Conservation (phyloP, 192 early-diverging fungal species). For the Coemansia sp. region DNA sequence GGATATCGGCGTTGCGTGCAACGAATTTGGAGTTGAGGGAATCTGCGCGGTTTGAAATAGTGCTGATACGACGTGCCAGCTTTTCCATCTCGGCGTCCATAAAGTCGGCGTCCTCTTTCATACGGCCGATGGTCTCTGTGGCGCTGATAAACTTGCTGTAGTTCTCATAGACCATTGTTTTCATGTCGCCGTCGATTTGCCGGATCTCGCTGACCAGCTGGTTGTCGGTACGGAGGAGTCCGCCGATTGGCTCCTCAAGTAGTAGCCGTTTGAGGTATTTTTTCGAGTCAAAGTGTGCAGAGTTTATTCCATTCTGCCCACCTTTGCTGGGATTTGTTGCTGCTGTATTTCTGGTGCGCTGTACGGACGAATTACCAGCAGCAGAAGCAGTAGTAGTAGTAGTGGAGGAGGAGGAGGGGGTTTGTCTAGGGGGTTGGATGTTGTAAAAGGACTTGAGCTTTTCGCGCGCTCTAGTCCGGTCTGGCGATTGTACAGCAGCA, state of each 20-base stretch:
- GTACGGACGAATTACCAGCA: slow-evolving; percentile 5
- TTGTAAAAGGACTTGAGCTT: slow-evolving; percentile 58
- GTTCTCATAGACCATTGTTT: slow-evolving; percentile 98
- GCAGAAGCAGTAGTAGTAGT: slow-evolving; percentile 10
- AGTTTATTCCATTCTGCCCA: slow-evolving; percentile 55
- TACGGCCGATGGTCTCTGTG: slow-evolving; percentile 86
- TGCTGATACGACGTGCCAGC: slow-evolving; percentile 67
- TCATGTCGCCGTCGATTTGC: slow-evolving; percentile 93
- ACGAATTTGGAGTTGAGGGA: slow-evolving; percentile 65
- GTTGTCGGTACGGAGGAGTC: slow-evolving; percentile 69
- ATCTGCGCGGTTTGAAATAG: slow-evolving; percentile 60
- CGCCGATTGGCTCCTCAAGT: slow-evolving; percentile 66
- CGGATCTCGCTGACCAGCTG: slow-evolving; percentile 64
- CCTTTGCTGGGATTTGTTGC: not conserved
- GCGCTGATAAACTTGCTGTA: slow-evolving; percentile 97
- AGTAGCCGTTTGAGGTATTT: slow-evolving; percentile 78
- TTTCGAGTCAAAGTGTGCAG: slow-evolving; percentile 71
- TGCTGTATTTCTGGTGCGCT: not conserved
- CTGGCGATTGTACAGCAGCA: not conserved
- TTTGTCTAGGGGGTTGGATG: slow-evolving; percentile 19
- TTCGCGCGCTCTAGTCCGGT: slow-evolving; percentile 32
- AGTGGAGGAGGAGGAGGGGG: slow-evolving; percentile 20
- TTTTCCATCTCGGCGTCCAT: slow-evolving; percentile 85
- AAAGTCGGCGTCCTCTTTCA: slow-evolving; percentile 82
- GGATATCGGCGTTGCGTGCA: slow-evolving; percentile 70